Evolutionary conservation across 805 yeast species (phyloP).

Genomic region (Yarrowia deformans): DNA sequence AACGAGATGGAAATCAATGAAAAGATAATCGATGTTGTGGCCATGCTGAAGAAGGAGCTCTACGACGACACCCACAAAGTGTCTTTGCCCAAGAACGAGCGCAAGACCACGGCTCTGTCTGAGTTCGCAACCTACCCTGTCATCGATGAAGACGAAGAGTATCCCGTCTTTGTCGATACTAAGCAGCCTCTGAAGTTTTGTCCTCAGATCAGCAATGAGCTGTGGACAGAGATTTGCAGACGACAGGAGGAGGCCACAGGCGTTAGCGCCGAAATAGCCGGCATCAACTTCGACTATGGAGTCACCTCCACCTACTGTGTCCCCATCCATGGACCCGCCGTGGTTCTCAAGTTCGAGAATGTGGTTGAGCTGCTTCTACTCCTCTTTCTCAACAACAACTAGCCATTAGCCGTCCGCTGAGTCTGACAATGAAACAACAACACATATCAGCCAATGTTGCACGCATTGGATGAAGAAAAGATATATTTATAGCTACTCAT

Average conservation of each 20-base stretch:
- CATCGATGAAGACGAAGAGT: background rate
- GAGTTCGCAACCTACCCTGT: background rate
- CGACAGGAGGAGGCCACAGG: constrained; percentile 19
- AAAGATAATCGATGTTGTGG: background rate
- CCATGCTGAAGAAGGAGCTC: constrained; percentile 6
- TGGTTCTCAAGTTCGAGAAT: constrained; percentile 17
- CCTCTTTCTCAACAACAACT: constrained; percentile 5
- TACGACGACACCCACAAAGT: constrained; percentile 2
- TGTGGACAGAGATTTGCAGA: constrained; percentile 8
- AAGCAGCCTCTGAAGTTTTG: constrained; percentile 16
- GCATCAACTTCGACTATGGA: constrained; percentile 30
- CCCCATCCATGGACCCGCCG: constrained; percentile 23
- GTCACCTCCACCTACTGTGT: constrained; percentile 19
- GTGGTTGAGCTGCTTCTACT: constrained; percentile 19
- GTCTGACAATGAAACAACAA: background rate
- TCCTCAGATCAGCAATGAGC: background rate
- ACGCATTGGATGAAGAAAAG: background rate
- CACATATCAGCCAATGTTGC: background rate
- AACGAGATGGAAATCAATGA: background rate
- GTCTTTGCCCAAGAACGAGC: background rate
- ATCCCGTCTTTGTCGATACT: constrained; percentile 2
- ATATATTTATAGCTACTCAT: background rate
- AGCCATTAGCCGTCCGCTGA: background rate
- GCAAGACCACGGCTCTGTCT: constrained; percentile 4
- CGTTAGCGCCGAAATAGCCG: background rate